Base-by-base conservation (phyloP, 768 basidiomycete species). In the Serendipita sp. region DNA sequence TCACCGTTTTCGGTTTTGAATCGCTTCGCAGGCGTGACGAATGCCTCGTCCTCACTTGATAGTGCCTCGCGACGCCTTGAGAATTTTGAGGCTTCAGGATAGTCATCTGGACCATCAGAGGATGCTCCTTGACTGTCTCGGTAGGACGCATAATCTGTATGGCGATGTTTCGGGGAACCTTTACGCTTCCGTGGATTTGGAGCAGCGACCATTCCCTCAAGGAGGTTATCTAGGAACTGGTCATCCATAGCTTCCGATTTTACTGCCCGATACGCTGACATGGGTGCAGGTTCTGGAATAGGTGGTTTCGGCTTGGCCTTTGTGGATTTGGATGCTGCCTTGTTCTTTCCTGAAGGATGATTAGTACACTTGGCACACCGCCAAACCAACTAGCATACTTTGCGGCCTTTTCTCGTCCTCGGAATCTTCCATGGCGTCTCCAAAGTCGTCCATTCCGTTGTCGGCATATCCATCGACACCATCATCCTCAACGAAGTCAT, bases 401-500 rank as follows among this genome's bases (percentile, higher is more conserved):
- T 46, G 81, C 81, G 65, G 72, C 63, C 83, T 84, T 7, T 76
- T 77, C 13, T 85, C 81, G 4, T 80, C 79, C 34, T 80, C 81
- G n/a, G 81, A 79, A 63, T 72, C 81, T 13, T 74, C 73, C 56
- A 69, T 64, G 34, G 51, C 35, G 32, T 79, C 81, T 37, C 81
- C 82, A 86, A 91, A 97, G 70, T 95, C 93, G 66, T 98, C 96
- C 85, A 92, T 86, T 3, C 96, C 96, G 71, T 96, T 91, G 76
- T 99, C 96, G 73, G 87, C 85, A 70, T 99, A 98, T 3, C 92
- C 96, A 13, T 78, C 81, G 0, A 87, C 81, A 32, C 92, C 92
- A 75, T 98, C 96, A 70, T 98, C 96, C 44, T 88, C 86, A 18
- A 98, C 90, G 67, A 99, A 99, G 73, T 99, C 96, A 68, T 97